phyloP scores from a whole-genome alignment of 139 green algal species.

The Volvox africanus region DNA sequence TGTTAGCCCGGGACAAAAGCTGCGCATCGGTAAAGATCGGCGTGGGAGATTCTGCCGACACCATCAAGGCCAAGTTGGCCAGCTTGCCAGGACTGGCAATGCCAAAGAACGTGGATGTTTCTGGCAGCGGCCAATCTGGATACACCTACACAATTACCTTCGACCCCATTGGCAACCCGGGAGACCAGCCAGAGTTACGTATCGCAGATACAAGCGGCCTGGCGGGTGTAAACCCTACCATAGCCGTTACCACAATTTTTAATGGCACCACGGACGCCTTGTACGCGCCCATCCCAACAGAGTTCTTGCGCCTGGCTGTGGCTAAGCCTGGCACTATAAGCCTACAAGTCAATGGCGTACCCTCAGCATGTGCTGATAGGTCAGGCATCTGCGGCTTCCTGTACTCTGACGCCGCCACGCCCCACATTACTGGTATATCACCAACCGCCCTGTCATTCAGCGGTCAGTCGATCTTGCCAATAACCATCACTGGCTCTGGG shows the following conservation, averaged over 20 bases:
- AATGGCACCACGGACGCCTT: constrained; percentile 47
- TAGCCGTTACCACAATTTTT: not conserved
- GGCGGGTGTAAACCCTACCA: not conserved
- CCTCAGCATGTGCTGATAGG: constrained; percentile 31
- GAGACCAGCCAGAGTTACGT: constrained; percentile 27
- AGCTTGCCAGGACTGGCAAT: not conserved
- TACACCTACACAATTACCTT: constrained; percentile 35
- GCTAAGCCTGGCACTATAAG: not conserved
- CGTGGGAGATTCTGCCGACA: not conserved
- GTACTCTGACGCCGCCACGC: constrained; percentile 42
- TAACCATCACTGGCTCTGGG: constrained; percentile 50
- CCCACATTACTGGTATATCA: constrained; percentile 26
- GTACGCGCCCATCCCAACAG: constrained; percentile 46
- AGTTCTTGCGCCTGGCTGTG: constrained; percentile 46
- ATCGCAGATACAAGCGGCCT: not conserved
- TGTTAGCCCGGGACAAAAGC: not conserved
- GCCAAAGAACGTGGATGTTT: not conserved
- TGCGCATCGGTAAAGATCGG: constrained; percentile 2
- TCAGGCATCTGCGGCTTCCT: constrained; percentile 37
- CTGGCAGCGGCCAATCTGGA: not conserved
- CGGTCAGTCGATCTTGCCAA: not conserved
- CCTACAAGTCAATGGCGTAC: constrained; percentile 36
- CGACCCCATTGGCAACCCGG: constrained; percentile 34
- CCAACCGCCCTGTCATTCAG: constrained; percentile 37
- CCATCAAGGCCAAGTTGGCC: not conserved